A percentile compares a stretch with the other conserved stretches of the same genome.
Evolutionary conservation across 1,139 yeast species (phyloP).

Genomic region (Saccharomyces hybrid): DNA sequence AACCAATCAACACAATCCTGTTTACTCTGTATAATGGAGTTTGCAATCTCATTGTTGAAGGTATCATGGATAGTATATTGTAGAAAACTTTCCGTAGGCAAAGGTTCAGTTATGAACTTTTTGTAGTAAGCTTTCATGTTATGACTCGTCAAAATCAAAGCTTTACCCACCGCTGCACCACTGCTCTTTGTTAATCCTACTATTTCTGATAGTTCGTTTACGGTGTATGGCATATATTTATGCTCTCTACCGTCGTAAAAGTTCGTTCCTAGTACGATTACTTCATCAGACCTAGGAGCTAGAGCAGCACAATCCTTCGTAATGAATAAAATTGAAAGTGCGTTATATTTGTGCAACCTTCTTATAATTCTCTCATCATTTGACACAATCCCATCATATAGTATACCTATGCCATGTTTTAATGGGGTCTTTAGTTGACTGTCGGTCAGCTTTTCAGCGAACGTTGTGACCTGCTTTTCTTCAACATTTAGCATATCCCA

Average conservation of each 20-base stretch:
- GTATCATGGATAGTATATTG: slow-evolving; percentile 54
- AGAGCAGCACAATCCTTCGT: slow-evolving; percentile 48
- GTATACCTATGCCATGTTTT: slow-evolving; percentile 57
- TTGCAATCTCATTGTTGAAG: slow-evolving; percentile 63
- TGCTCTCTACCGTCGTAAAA: slow-evolving; percentile 68
- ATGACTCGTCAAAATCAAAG: slow-evolving; percentile 49
- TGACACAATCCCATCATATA: slow-evolving; percentile 50
- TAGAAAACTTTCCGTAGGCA: slow-evolving; percentile 79
- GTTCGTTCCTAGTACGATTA: slow-evolving; percentile 65
- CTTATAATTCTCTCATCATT: slow-evolving; percentile 50
- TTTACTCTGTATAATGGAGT: slow-evolving; percentile 54
- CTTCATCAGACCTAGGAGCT: slow-evolving; percentile 47
- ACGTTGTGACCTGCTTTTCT: slow-evolving; percentile 36
- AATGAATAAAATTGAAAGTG: slow-evolving; percentile 48
- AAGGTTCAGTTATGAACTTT: slow-evolving; percentile 62
- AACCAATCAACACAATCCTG: slow-evolving; percentile 91
- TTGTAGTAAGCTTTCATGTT: slow-evolving; percentile 57
- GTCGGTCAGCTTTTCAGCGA: slow-evolving; percentile 44
- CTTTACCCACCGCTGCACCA: slow-evolving; percentile 35
- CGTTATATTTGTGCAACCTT: slow-evolving; percentile 45
- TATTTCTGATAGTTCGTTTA: slow-evolving; percentile 65
- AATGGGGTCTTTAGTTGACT: slow-evolving; percentile 39
- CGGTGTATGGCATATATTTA: slow-evolving; percentile 59
- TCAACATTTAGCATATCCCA: slow-evolving; percentile 33
- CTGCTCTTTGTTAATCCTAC: slow-evolving; percentile 46